A percentile compares a stretch with the other conserved stretches of the same genome.
phyloP scores from a whole-genome alignment of 2,329 filamentous ascomycete species.

The Pseudogymnoascus sp. region DNA sequence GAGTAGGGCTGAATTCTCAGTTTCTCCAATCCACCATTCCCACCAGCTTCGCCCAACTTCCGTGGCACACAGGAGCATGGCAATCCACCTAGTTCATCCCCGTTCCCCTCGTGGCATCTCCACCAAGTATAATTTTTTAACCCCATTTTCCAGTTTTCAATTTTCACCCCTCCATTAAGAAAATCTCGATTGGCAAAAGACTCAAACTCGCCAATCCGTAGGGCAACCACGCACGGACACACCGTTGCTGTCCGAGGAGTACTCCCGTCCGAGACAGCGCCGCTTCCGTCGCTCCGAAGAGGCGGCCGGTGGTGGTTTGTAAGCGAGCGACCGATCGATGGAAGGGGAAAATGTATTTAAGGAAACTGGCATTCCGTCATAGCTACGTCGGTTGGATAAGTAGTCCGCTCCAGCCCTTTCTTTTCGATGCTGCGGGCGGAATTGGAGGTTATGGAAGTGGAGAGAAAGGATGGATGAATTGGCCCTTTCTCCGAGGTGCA shows the following conservation, averaged over 20 bases:
- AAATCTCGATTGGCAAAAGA: not conserved
- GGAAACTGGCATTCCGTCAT: not conserved
- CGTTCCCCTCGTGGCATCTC: not conserved
- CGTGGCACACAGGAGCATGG: not conserved
- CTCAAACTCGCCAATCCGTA: not conserved
- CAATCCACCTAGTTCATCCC: not conserved
- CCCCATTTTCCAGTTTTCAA: not conserved
- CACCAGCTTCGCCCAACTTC: not conserved
- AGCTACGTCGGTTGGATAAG: not conserved
- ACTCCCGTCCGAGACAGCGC: not conserved
- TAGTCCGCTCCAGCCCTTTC: not conserved
- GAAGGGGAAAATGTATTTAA: not conserved
- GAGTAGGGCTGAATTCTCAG: conserved; percentile 4
- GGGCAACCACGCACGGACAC: not conserved
- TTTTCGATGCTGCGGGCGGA: not conserved
- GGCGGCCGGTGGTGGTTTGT: not conserved
- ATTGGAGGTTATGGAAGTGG: not conserved
- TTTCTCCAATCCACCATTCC: not conserved
- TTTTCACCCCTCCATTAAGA: not conserved
- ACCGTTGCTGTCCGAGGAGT: not conserved
- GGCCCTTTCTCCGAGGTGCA: not conserved
- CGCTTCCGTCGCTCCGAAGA: not conserved
- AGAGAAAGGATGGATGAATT: not conserved
- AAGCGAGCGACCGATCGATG: not conserved
- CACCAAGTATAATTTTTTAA: not conserved